Evolutionary conservation across 2,329 filamentous ascomycete species (phyloP).

Genomic region (Neofusicoccum cordaticola): DNA sequence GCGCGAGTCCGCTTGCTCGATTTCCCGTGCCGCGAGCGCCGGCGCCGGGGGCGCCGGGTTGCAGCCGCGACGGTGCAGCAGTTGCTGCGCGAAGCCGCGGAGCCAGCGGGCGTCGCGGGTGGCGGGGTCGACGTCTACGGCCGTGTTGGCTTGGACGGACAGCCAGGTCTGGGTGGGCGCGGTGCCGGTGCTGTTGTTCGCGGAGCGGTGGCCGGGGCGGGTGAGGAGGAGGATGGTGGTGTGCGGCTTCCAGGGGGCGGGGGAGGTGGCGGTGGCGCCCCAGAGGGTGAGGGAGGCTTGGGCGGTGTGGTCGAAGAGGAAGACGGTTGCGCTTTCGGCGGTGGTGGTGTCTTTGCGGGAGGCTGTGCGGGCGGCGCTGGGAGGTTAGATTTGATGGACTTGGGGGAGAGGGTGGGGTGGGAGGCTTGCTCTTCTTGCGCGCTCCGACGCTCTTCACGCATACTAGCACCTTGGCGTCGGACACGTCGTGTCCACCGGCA

Average conservation of each 20-base stretch:
- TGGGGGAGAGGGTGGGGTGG: not conserved
- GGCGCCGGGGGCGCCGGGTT: constrained; percentile 43
- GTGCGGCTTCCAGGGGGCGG: constrained; percentile 46
- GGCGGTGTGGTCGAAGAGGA: constrained; percentile 54
- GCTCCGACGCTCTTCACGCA: constrained; percentile 58
- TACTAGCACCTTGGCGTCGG: constrained; percentile 52
- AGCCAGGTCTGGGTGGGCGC: constrained; percentile 17
- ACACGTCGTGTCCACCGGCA: constrained; percentile 53
- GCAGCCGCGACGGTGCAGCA: constrained; percentile 51
- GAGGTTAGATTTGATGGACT: not conserved
- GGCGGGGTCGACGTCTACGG: constrained; percentile 55
- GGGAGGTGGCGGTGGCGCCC: constrained; percentile 48
- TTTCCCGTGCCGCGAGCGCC: constrained; percentile 23
- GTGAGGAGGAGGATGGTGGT: constrained; percentile 52
- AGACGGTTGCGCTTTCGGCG: constrained; percentile 50
- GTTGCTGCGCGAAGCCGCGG: constrained; percentile 46
- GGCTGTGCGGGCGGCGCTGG: constrained; percentile 29
- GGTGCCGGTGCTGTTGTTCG: not conserved
- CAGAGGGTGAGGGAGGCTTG: constrained; percentile 55
- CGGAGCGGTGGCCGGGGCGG: constrained; percentile 35
- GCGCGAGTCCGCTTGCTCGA: constrained; percentile 27
- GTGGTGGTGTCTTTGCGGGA: constrained; percentile 46
- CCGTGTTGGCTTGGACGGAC: constrained; percentile 44
- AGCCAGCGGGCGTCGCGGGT: constrained; percentile 56
- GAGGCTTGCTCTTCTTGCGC: constrained; percentile 45